phyloP scores from a whole-genome alignment of 345 rosid genomes.

The Eucalyptus sp. region DNA sequence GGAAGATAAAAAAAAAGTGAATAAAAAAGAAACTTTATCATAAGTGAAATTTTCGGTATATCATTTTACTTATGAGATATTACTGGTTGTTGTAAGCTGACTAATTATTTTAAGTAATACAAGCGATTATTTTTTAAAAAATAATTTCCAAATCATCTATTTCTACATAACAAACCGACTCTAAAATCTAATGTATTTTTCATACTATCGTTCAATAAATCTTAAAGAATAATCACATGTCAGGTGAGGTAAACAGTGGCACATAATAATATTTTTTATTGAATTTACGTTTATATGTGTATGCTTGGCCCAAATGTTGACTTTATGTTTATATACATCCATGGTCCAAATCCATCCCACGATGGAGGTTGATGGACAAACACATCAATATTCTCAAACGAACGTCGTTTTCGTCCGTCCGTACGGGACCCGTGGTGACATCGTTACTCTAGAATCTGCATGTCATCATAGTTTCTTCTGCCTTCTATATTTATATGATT shows the following conservation, averaged over 20 bases:
- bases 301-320: neutral
- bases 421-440: neutral
- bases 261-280: neutral
- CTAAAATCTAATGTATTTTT: neutral
- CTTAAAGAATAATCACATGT: neutral
- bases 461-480: neutral
- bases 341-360: neutral
- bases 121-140: neutral
- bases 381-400: neutral
- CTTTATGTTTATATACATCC: neutral
- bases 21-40: neutral
- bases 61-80: neutral
- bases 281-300: neutral
- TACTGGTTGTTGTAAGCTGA: neutral
- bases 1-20: neutral
- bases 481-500: no score
- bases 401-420: neutral
- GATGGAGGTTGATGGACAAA: neutral
- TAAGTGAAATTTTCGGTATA: neutral
- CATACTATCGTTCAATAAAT: neutral
- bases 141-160: neutral
- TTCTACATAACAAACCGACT: accelerated
- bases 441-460: neutral
- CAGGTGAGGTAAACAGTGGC: neutral
- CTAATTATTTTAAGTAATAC: neutral